Conservation (phyloP, 2,329 filamentous ascomycete genomes). For the Beauveria bassiana region DNA sequence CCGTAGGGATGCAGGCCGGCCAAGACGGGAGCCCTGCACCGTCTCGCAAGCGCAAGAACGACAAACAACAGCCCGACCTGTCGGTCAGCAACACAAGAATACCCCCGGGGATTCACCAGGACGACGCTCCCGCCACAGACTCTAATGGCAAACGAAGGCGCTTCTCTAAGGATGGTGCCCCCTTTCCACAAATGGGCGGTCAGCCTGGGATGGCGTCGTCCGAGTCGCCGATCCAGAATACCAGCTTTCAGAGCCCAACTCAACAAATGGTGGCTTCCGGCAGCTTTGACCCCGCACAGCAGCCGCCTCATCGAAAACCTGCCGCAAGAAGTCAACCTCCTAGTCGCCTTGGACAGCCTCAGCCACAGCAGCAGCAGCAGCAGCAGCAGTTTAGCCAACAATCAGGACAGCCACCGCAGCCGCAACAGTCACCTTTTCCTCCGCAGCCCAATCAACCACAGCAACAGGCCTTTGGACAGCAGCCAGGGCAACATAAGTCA, state of each 20-base stretch:
- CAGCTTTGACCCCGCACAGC: background rate
- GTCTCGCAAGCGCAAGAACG: slow-evolving; percentile 7
- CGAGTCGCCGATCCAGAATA: slow-evolving; percentile 7
- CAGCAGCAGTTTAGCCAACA: slow-evolving; percentile 2
- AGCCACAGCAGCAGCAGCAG: background rate
- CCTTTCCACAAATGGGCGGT: background rate
- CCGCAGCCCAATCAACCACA: background rate
- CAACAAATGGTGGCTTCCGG: slow-evolving; percentile 6
- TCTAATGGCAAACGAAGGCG: slow-evolving; percentile 1
- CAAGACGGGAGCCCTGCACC: background rate
- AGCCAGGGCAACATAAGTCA: slow-evolving; percentile 8
- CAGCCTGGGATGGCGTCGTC: slow-evolving; percentile 3
- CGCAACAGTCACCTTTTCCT: background rate
- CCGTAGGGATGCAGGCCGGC: background rate
- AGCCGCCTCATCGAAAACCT: background rate
- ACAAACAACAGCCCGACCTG: background rate
- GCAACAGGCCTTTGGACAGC: background rate
- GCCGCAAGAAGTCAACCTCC: background rate
- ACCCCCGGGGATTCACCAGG: background rate
- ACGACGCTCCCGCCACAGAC: background rate
- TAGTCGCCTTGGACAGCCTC: background rate
- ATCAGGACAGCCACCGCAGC: background rate
- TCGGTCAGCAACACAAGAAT: background rate
- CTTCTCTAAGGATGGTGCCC: slow-evolving; percentile 1
- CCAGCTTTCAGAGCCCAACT: slow-evolving; percentile 6